A percentile compares a stretch with the other conserved stretches of the same genome.
These are phyloP conservation scores for Tuber brumale DNA, from an alignment of 495 filamentous ascomycete genomes.

Conservation along the genomic window DNA sequence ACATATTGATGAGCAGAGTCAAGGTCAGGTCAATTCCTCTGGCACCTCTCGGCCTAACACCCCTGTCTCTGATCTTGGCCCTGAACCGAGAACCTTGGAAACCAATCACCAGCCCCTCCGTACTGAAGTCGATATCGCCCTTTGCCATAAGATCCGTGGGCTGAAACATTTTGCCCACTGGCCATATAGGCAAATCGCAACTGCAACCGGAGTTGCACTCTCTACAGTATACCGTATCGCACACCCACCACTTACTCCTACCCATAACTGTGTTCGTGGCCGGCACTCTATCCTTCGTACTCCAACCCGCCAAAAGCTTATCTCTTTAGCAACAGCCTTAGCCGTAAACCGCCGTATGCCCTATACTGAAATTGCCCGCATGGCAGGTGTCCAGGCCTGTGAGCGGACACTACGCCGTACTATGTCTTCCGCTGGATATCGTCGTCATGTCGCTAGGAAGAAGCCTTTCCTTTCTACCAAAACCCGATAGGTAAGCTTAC, in stretches of 20 bases:
- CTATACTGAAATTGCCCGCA: not conserved
- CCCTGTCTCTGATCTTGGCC: not conserved
- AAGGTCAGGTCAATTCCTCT: no score
- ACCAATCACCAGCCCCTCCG: not conserved
- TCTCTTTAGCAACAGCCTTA: no score
- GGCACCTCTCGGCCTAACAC: no score
- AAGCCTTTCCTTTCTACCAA: not conserved
- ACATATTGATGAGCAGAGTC: no score
- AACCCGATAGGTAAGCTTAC: not conserved
- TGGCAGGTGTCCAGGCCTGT: not conserved
- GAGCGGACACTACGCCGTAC: not conserved
- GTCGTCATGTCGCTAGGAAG: not conserved
- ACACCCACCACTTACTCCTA: not conserved
- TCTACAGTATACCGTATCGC: not conserved
- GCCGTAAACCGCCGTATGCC: not conserved
- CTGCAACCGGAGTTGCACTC: not conserved
- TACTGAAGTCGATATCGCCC: not conserved
- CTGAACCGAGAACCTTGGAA: accelerated
- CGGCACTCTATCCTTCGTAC: no score
- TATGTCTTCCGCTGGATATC: not conserved
- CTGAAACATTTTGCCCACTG: not conserved
- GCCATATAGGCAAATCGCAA: not conserved
- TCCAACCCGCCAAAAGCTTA: no score
- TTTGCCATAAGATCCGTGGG: not conserved
- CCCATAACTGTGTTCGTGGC: no score